These are phyloP conservation scores for Aureobasidium melanogenum DNA, from an alignment of 2,329 filamentous ascomycete genomes.

Conservation along the genomic window DNA sequence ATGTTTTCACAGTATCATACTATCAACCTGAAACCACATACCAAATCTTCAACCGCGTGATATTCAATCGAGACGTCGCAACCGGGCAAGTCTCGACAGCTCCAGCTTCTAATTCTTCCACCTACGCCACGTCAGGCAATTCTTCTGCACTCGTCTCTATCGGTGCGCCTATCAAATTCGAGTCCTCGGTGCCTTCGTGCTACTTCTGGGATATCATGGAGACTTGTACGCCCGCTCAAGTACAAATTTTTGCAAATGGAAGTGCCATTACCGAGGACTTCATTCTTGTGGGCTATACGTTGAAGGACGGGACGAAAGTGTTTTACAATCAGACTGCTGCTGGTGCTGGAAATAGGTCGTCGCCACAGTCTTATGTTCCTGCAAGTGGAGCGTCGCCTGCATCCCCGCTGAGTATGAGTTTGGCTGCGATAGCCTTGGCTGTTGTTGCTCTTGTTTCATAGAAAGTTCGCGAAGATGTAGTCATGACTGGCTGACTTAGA, in stretches of 20 bases:
- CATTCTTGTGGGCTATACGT: constrained; percentile 18
- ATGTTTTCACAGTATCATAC: constrained; percentile 30
- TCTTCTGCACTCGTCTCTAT: neutral
- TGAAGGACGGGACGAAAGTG: neutral
- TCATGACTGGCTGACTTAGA: neutral
- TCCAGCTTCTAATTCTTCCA: constrained; percentile 21
- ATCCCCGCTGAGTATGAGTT: neutral
- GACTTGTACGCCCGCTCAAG: constrained; percentile 39
- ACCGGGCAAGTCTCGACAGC: constrained; percentile 42
- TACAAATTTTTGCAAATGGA: constrained; percentile 33
- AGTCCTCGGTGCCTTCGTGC: constrained; percentile 22
- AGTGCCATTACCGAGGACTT: constrained; percentile 40
- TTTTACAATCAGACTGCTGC: neutral
- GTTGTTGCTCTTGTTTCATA: neutral
- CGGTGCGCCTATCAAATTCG: neutral
- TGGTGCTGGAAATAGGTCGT: neutral
- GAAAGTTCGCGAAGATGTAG: neutral
- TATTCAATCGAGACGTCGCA: constrained; percentile 44
- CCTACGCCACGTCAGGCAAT: neutral
- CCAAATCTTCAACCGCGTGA: constrained; percentile 45
- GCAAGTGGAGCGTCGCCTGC: neutral
- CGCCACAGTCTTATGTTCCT: neutral
- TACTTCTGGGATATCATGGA: constrained; percentile 32
- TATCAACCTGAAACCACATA: constrained; percentile 49
- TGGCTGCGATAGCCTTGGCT: neutral